A percentile compares a stretch with the other conserved stretches of the same genome.
Conservation (phyloP, 371 early-diverging fungal genomes). For the Rhizopus sp. region DNA sequence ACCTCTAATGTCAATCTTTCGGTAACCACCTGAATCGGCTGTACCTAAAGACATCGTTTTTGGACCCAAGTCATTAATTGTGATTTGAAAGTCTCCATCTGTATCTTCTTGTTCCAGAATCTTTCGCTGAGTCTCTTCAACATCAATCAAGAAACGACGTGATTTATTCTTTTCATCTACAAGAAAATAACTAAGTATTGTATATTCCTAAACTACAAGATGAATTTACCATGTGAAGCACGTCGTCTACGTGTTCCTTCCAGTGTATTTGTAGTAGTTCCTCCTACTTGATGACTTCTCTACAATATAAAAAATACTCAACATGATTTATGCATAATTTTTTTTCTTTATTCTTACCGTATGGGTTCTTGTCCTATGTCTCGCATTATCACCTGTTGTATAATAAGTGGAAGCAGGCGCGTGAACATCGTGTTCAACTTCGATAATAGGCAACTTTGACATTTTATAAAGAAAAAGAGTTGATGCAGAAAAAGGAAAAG, state of each 20-base stretch:
- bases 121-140: conserved; percentile 76
- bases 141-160: conserved; percentile 83
- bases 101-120: conserved; percentile 95
- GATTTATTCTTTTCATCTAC: conserved; percentile 78
- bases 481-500: conserved; percentile 9
- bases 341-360: conserved; percentile 19
- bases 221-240: conserved; percentile 50
- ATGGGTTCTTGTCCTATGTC: conserved; percentile 30
- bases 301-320: not conserved
- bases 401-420: conserved; percentile 55
- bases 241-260: conserved; percentile 38
- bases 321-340: conserved; percentile 2
- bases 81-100: conserved; percentile 94
- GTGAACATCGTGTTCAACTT: conserved; percentile 35
- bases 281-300: conserved; percentile 17
- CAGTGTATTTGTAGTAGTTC: not conserved
- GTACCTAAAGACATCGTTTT: conserved; percentile 89
- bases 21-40: conserved; percentile 83
- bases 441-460: conserved; percentile 16
- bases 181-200: conserved; percentile 1
- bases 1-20: conserved; percentile 89
- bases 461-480: conserved; percentile 10
- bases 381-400: conserved; percentile 48
- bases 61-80: conserved; percentile 90
- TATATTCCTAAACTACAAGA: conserved; percentile 2